Evolutionary conservation across 2,329 filamentous ascomycete species (phyloP).

Genomic region (Colletotrichum liriopes): DNA sequence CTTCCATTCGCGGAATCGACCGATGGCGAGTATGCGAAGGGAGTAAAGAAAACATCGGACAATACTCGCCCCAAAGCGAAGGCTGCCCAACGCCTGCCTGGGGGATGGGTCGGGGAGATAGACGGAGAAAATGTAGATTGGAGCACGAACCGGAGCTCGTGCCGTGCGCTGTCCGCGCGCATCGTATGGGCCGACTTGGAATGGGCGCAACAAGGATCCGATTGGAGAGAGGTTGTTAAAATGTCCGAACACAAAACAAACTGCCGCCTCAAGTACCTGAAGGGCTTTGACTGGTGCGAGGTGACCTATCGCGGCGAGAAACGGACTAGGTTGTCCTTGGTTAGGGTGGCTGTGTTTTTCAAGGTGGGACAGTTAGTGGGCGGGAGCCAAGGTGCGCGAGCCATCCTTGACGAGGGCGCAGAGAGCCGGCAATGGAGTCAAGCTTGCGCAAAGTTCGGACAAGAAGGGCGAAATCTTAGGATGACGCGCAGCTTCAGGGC

Average conservation of each 20-base stretch:
- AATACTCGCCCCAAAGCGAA: not conserved
- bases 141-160: slow-evolving; percentile 27
- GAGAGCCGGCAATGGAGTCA: not conserved
- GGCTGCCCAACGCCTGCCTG: not conserved
- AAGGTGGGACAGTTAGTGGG: slow-evolving; percentile 5
- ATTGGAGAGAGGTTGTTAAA: not conserved
- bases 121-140: not conserved
- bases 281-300: slow-evolving; percentile 8
- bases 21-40: slow-evolving; percentile 5
- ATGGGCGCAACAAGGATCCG: slow-evolving; percentile 24
- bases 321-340: slow-evolving; percentile 9
- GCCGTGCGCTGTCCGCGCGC: slow-evolving; percentile 27
- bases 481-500: slow-evolving; percentile 29
- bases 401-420: not conserved
- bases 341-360: slow-evolving; percentile 4
- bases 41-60: slow-evolving; percentile 6
- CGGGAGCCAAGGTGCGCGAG: not conserved
- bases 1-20: slow-evolving; percentile 20
- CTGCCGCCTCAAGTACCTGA: not conserved
- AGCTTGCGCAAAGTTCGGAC: slow-evolving; percentile 8
- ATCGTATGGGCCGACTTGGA: slow-evolving; percentile 4
- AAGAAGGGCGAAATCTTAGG: slow-evolving; percentile 12
- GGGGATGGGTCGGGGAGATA: slow-evolving; percentile 13
- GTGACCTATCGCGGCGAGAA: slow-evolving; percentile 6
- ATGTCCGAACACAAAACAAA: slow-evolving; percentile 21